phyloP scores from a whole-genome alignment of 2,329 filamentous ascomycete species.

The Monosporascus sp. region DNA sequence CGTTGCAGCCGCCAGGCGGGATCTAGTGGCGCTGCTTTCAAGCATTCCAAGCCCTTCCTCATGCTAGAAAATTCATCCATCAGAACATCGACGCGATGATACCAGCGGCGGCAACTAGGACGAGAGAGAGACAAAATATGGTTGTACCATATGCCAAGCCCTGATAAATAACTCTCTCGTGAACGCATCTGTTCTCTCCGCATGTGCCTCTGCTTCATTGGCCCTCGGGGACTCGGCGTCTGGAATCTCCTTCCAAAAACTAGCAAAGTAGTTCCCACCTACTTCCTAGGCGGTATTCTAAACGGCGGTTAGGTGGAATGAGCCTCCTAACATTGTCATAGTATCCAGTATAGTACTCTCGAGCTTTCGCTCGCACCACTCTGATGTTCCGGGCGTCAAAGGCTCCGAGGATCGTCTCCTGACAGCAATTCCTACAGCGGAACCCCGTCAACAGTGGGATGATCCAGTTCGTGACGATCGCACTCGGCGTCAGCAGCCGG shows the following conservation, averaged over 20 bases:
- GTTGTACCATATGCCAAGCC: not conserved
- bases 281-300: conserved; percentile 16
- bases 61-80: no score
- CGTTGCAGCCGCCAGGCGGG: no score
- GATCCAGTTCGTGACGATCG: not conserved
- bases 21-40: no score
- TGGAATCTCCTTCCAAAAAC: conserved; percentile 15
- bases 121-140: not conserved
- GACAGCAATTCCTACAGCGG: conserved; percentile 15
- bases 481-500: conserved; percentile 7
- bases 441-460: conserved; percentile 18
- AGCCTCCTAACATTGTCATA: conserved; percentile 9
- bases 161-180: not conserved
- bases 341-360: conserved; percentile 10
- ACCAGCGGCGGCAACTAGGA: no score
- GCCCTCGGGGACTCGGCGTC: conserved; percentile 6
- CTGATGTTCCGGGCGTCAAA: conserved; percentile 1
- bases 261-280: conserved; percentile 21
- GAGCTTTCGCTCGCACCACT: not conserved
- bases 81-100: no score
- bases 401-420: conserved; percentile 4
- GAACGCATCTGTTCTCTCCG: not conserved
- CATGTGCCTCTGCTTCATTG: conserved; percentile 5
- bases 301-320: conserved; percentile 7
- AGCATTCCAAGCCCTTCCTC: no score